Evolutionary conservation across 1,139 yeast genomes (phyloP).

Genomic region (Wickerhamiella pararugosa): DNA sequence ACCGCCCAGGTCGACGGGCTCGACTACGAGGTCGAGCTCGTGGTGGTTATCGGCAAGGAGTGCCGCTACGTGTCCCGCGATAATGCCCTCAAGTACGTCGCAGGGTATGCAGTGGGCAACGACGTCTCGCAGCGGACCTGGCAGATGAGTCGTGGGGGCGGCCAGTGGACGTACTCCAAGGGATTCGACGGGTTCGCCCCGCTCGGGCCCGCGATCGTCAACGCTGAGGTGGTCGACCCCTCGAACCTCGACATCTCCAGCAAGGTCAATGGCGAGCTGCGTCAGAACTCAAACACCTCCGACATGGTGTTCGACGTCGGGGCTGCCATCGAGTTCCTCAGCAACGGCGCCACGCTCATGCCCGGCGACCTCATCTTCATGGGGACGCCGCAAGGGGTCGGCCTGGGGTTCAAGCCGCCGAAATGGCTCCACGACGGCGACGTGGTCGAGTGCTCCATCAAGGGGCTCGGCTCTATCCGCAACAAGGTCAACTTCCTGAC

Average conservation of each 20-base stretch:
- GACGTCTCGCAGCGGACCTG: conserved; percentile 41
- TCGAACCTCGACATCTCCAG: conserved; percentile 26
- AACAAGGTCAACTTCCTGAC: conserved; percentile 24
- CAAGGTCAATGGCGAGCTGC: conserved; percentile 30
- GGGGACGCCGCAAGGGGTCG: conserved; percentile 43
- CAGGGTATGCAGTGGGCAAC: conserved; percentile 40
- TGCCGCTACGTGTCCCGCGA: conserved; percentile 31
- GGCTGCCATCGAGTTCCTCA: conserved; percentile 32
- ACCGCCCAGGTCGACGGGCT: conserved; percentile 30
- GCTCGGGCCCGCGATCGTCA: conserved; percentile 37
- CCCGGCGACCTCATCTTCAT: conserved; percentile 39
- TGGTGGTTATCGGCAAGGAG: conserved; percentile 37
- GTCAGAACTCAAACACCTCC: conserved; percentile 32
- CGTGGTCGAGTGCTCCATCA: conserved; percentile 30
- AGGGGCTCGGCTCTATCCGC: conserved; percentile 31
- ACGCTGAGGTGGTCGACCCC: conserved; percentile 22
- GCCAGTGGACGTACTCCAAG: conserved; percentile 39
- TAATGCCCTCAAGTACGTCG: conserved; percentile 33
- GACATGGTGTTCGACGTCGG: conserved; percentile 38
- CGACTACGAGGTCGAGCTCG: conserved; percentile 42
- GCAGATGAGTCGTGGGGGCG: conserved; percentile 33
- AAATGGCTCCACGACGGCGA: conserved; percentile 35
- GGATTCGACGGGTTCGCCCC: conserved; percentile 44
- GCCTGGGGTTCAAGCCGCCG: conserved; percentile 31
- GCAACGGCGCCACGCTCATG: conserved; percentile 36